Evolutionary conservation across 305 asterid genomes (phyloP).

Genomic region (Salvia sclarea): DNA sequence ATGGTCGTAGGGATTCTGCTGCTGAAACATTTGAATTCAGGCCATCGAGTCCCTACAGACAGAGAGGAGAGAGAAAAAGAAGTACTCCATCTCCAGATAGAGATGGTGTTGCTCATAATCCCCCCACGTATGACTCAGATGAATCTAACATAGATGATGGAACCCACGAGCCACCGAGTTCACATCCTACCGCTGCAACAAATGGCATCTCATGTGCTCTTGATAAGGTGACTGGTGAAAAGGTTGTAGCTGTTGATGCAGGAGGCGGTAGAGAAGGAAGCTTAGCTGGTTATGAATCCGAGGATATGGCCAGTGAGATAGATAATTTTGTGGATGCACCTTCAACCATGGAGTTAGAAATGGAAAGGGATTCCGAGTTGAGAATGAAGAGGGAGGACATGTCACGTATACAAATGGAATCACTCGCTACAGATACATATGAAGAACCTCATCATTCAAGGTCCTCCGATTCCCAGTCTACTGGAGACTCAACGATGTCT

Average conservation of each 20-base stretch:
- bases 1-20: conserved; percentile 42
- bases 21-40: conserved; percentile 48
- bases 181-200: conserved; percentile 37
- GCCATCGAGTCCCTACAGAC: conserved; percentile 47
- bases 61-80: conserved; percentile 42
- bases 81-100: conserved; percentile 52
- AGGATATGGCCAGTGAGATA: conserved; percentile 68
- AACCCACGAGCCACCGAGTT: conserved; percentile 36
- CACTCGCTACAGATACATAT: conserved; percentile 41
- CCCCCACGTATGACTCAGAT: conserved; percentile 36
- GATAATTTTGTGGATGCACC: conserved; percentile 85
- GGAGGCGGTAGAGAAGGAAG: conserved; percentile 45
- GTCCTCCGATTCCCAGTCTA: conserved; percentile 63
- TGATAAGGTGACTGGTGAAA: conserved; percentile 44
- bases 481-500: conserved; percentile 54
- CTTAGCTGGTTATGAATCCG: conserved; percentile 55
- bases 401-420: conserved; percentile 40
- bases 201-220: conserved; percentile 41
- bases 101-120: conserved; percentile 40
- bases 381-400: conserved; percentile 49
- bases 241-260: conserved; percentile 51
- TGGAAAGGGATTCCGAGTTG: conserved; percentile 64
- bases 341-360: conserved; percentile 70
- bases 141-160: conserved; percentile 37
- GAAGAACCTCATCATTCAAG: conserved; percentile 45